A percentile compares a stretch with the other conserved stretches of the same genome.
phyloP scores from a whole-genome alignment of 192 early-diverging fungal species.

The Entrophospora sp. region DNA sequence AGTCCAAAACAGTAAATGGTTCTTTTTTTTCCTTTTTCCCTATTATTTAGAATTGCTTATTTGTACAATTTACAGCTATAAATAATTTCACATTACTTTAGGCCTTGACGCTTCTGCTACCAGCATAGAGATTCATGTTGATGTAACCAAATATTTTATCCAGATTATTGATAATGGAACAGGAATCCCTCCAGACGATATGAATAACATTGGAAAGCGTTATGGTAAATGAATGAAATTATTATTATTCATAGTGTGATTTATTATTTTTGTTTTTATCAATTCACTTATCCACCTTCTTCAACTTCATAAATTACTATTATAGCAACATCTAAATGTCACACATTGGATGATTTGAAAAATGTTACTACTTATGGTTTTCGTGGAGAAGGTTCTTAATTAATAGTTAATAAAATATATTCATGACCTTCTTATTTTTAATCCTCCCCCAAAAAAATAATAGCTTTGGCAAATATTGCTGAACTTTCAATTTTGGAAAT shows the following conservation, averaged over 20 bases:
- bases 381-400: slow-evolving; percentile 61
- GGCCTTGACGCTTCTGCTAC: slow-evolving; percentile 50
- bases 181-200: slow-evolving; percentile 40
- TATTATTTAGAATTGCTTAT: not conserved
- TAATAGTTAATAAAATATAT: no score
- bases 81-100: slow-evolving; percentile 13
- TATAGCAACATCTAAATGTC: slow-evolving; percentile 51
- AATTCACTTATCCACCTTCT: not conserved
- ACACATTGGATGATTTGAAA: slow-evolving; percentile 29
- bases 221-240: no score
- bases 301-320: not conserved
- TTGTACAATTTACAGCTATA: not conserved
- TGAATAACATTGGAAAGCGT: slow-evolving; percentile 39
- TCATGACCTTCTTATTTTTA: no score
- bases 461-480: slow-evolving; percentile 39
- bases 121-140: slow-evolving; percentile 35
- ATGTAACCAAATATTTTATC: slow-evolving; percentile 33
- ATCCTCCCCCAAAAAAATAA: not conserved
- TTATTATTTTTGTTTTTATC: not conserved
- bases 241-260: not conserved
- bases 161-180: slow-evolving; percentile 52
- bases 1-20: slow-evolving; percentile 43
- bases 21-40: not conserved
- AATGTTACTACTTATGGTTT: slow-evolving; percentile 47
- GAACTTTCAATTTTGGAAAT: slow-evolving; percentile 41